Evolutionary conservation across 495 filamentous ascomycete genomes (phyloP).

Genomic region (Opeltia flavorubescens): DNA sequence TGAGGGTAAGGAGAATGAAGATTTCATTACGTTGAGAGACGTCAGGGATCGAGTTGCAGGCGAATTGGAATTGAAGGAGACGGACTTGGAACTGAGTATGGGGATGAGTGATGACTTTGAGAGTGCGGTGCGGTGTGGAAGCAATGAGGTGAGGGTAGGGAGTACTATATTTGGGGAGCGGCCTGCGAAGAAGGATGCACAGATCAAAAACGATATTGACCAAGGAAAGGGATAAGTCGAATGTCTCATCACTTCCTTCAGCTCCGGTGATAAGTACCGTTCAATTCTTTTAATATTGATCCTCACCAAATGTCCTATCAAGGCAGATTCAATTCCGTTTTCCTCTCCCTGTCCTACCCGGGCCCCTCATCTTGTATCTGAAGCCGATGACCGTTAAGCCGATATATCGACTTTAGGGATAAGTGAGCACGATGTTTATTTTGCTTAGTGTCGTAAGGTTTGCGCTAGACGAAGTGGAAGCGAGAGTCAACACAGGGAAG

Average conservation of each 20-base stretch:
- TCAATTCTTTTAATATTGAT: no score
- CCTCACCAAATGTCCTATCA: no score
- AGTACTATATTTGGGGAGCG: conserved; percentile 84
- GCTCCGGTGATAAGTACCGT: no score
- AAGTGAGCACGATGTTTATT: no score
- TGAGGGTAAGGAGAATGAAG: conserved; percentile 72
- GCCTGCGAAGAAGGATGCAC: conserved; percentile 57
- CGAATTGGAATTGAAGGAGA: conserved; percentile 32
- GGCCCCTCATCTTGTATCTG: no score
- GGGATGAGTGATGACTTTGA: conserved; percentile 95
- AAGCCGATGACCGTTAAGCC: no score
- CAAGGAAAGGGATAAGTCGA: conserved; percentile 3
- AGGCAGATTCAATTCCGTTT: no score
- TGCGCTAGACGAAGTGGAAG: no score
- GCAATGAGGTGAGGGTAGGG: conserved; percentile 87
- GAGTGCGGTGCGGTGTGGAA: conserved; percentile 69
- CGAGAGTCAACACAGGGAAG: no score
- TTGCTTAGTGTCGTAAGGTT: no score
- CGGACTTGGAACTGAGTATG: conserved; percentile 52
- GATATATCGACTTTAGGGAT: no score
- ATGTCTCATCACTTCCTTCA: neutral
- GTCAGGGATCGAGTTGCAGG: conserved; percentile 49
- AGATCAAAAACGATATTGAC: conserved; percentile 27
- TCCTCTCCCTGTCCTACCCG: no score
- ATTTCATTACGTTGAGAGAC: conserved; percentile 58